These are phyloP conservation scores for Hibiscus tridactylites DNA, from an alignment of 345 rosid genomes.

Conservation along the genomic window DNA sequence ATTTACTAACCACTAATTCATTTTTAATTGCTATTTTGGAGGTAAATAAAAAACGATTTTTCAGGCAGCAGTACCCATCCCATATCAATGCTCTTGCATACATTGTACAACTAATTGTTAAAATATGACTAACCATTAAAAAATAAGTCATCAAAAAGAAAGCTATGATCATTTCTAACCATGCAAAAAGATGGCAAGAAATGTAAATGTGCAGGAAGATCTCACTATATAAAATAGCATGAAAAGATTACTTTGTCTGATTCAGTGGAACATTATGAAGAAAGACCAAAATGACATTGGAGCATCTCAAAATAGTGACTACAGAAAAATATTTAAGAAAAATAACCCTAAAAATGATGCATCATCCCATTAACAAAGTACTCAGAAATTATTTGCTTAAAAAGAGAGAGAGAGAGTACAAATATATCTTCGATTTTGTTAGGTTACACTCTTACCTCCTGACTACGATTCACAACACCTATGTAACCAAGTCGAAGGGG, in stretches of 20 bases:
- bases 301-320: not conserved
- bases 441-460: conserved; percentile 52
- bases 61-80: not conserved
- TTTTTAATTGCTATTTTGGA: not conserved
- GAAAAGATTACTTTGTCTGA: not conserved
- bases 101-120: not conserved
- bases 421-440: not conserved
- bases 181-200: not conserved
- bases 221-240: not conserved
- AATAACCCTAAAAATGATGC: not conserved
- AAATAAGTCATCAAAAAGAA: not conserved
- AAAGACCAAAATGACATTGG: not conserved
- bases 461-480: conserved; percentile 92
- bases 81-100: not conserved
- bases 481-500: conserved; percentile 93
- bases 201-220: not conserved
- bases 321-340: conserved; percentile 3
- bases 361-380: not conserved
- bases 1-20: not conserved
- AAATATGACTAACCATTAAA: not conserved
- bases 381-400: not conserved
- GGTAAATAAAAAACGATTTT: not conserved
- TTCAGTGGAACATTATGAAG: not conserved
- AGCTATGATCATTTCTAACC: not conserved
- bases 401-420: not conserved